Conservation (phyloP, 2,329 filamentous ascomycete genomes). For the Ascochyta viciae-villosae region DNA sequence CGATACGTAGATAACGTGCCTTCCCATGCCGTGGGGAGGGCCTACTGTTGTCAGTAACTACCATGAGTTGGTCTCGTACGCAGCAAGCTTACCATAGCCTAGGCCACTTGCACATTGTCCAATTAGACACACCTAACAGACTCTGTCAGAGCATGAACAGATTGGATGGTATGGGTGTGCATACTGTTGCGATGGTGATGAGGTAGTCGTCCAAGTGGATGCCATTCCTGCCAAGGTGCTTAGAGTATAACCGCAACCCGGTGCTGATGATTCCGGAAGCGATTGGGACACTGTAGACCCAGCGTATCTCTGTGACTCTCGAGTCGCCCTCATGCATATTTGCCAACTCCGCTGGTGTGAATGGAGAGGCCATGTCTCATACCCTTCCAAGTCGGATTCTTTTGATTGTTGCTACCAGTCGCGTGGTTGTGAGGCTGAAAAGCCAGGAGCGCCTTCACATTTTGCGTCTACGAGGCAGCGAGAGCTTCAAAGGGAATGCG, state of each 20-base stretch:
- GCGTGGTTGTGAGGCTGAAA: conserved; percentile 17
- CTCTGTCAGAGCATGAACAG: background rate
- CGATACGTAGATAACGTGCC: conserved; percentile 40
- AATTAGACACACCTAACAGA: conserved; percentile 36
- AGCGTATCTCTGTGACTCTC: conserved; percentile 38
- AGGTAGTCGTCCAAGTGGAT: conserved; percentile 45
- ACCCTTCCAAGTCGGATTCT: background rate
- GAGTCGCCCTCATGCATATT: conserved; percentile 38
- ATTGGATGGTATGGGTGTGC: background rate
- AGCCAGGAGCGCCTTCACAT: conserved; percentile 14
- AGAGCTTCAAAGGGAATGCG: background rate
- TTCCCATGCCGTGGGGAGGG: conserved; percentile 44
- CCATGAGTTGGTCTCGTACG: background rate
- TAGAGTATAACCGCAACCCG: conserved; percentile 38
- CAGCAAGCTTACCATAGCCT: conserved; percentile 30
- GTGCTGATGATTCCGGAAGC: conserved; percentile 36
- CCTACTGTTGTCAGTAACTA: conserved; percentile 27
- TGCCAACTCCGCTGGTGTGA: conserved; percentile 38
- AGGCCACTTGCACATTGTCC: conserved; percentile 40
- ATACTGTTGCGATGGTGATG: conserved; percentile 41
- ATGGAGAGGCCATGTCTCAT: conserved; percentile 31
- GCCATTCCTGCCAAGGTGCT: conserved; percentile 39
- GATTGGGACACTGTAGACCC: conserved; percentile 43
- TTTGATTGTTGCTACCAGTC: conserved; percentile 2
- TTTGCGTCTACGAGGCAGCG: background rate